These are phyloP conservation scores for Mariannaea sp. DNA, from an alignment of 2,329 filamentous ascomycete genomes.

Conservation along the genomic window DNA sequence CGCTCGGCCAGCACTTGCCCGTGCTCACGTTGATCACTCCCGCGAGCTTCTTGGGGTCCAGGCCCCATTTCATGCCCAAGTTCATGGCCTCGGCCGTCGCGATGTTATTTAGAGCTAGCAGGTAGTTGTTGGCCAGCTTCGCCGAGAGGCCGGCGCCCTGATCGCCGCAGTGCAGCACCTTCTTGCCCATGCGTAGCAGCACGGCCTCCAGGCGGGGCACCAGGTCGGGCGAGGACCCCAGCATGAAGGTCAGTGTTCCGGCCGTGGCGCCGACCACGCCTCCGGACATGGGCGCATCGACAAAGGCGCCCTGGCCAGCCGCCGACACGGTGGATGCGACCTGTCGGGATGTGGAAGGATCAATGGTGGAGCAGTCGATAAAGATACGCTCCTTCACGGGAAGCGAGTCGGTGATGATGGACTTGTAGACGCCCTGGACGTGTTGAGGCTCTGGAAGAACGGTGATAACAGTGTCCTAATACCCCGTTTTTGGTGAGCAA, in stretches of 20 bases:
- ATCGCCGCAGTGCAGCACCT: slow-evolving; percentile 81
- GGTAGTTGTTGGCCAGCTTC: slow-evolving; percentile 97
- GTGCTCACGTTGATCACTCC: slow-evolving; percentile 92
- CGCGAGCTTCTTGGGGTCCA: slow-evolving; percentile 69
- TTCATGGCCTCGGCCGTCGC: slow-evolving; percentile 70
- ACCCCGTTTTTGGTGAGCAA: slow-evolving; percentile 19
- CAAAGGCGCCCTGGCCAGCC: slow-evolving; percentile 73
- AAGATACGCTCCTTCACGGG: slow-evolving; percentile 71
- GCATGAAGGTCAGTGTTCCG: slow-evolving; percentile 94
- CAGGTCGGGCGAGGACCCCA: slow-evolving; percentile 69
- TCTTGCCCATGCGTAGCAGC: slow-evolving; percentile 82
- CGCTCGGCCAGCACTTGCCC: slow-evolving; percentile 93
- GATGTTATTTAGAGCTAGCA: slow-evolving; percentile 91
- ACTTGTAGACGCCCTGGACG: slow-evolving; percentile 79
- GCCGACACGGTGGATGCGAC: slow-evolving; percentile 72
- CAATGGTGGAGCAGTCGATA: slow-evolving; percentile 97
- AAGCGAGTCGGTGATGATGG: slow-evolving; percentile 67
- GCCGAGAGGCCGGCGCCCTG: slow-evolving; percentile 87
- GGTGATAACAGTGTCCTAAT: slow-evolving; percentile 84
- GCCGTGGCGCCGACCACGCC: slow-evolving; percentile 90
- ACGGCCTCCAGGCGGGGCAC: slow-evolving; percentile 70
- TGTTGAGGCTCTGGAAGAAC: slow-evolving; percentile 89
- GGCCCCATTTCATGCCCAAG: slow-evolving; percentile 63
- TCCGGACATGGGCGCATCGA: slow-evolving; percentile 96
- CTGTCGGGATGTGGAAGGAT: slow-evolving; percentile 79